phyloP scores from a whole-genome alignment of 2,329 filamentous ascomycete genomes.

The Endoconidiophora polonica region DNA sequence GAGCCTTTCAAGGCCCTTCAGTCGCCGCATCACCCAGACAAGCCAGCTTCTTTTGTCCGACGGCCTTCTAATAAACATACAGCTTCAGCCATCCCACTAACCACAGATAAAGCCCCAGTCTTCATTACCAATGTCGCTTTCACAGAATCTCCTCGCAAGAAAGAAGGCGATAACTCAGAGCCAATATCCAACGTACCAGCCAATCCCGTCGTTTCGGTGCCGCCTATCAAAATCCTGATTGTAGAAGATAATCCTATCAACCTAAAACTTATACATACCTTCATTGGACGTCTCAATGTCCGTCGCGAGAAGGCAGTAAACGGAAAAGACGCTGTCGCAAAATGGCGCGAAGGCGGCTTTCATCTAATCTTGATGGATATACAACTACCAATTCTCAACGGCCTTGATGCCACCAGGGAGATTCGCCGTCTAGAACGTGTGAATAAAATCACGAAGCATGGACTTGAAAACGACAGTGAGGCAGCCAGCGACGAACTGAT shows the following conservation, averaged over 20 bases:
- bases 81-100: too few species aligned
- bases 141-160: neutral
- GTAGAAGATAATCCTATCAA: slow-evolving; percentile 99
- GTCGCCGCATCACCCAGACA: too few species aligned
- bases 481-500: slow-evolving; percentile 17
- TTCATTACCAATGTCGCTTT: too few species aligned
- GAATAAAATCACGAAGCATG: slow-evolving; percentile 52
- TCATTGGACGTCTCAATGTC: slow-evolving; percentile 90
- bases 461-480: neutral
- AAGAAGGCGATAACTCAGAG: slow-evolving; percentile 17
- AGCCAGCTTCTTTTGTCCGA: too few species aligned
- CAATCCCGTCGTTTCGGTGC: slow-evolving; percentile 32
- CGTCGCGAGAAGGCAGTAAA: slow-evolving; percentile 97
- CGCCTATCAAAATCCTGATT: slow-evolving; percentile 91
- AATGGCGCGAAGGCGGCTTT: slow-evolving; percentile 85
- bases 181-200: slow-evolving; percentile 34
- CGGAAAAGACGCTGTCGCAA: slow-evolving; percentile 77
- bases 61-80: too few species aligned
- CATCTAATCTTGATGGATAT: slow-evolving; percentile 98
- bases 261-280: slow-evolving; percentile 77
- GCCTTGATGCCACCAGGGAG: slow-evolving; percentile 84
- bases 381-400: slow-evolving; percentile 91
- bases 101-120: too few species aligned
- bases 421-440: slow-evolving; percentile 78
- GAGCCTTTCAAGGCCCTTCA: too few species aligned